phyloP scores from a whole-genome alignment of 2,329 filamentous ascomycete species.

The Verticillium klebahnii region DNA sequence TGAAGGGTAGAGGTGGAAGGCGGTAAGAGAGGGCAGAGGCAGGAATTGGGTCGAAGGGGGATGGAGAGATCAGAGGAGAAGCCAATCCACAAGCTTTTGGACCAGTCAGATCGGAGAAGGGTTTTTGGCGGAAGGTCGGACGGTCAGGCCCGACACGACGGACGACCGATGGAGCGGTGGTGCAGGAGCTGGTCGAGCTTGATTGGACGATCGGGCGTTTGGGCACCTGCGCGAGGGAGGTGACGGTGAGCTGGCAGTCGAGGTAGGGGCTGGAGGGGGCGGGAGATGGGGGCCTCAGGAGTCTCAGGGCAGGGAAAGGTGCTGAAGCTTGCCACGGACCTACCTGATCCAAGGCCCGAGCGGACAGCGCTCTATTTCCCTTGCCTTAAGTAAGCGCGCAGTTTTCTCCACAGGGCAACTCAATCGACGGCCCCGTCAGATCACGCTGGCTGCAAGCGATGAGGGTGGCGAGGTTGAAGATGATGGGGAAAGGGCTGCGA shows the following conservation, averaged over 20 bases:
- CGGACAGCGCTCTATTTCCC: no score
- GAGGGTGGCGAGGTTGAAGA: no score
- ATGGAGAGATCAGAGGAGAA: background rate
- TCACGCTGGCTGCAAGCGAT: no score
- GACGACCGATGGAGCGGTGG: background rate
- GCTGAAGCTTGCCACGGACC: no score
- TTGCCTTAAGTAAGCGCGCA: no score
- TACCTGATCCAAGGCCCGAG: no score
- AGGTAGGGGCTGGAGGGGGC: background rate
- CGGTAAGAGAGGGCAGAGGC: slow-evolving; percentile 15
- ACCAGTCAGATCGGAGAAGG: background rate
- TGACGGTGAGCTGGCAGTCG: background rate
- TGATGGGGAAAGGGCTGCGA: no score
- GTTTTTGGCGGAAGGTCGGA: background rate
- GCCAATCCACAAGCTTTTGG: background rate
- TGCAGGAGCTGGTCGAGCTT: background rate
- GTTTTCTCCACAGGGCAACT: no score
- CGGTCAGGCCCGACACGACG: background rate
- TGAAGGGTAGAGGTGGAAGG: slow-evolving; percentile 13
- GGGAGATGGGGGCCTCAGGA: background rate
- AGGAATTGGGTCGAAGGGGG: background rate
- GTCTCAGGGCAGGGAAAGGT: background rate
- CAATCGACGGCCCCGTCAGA: no score
- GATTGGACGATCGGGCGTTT: background rate
- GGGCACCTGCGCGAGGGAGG: background rate